phyloP scores from a whole-genome alignment of 1,284 basidiomycete species.

The Gymnopus androsaceus region DNA sequence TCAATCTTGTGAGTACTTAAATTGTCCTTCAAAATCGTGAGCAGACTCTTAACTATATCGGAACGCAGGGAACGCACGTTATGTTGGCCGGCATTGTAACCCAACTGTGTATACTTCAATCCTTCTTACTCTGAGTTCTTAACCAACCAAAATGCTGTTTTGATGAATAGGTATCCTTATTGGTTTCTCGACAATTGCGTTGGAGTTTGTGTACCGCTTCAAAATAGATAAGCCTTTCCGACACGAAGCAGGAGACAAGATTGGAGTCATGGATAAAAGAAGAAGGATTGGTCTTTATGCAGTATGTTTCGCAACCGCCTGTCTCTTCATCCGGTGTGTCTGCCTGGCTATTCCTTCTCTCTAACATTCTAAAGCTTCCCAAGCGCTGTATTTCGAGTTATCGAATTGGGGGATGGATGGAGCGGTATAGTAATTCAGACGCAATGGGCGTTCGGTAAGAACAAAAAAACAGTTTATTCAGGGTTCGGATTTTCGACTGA shows the following conservation, averaged over 20 bases:
- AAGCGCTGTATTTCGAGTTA: constrained; percentile 11
- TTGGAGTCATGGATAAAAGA: not conserved
- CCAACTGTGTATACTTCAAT: constrained; percentile 16
- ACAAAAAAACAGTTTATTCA: not conserved
- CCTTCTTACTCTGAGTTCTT: not conserved
- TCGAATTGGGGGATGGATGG: constrained; percentile 15
- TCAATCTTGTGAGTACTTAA: constrained; percentile 13
- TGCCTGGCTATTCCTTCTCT: not conserved
- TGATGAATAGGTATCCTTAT: not conserved
- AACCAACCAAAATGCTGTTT: not conserved
- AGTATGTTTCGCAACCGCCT: constrained; percentile 4
- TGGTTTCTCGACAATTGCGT: not conserved
- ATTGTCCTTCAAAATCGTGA: not conserved
- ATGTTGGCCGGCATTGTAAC: constrained; percentile 40
- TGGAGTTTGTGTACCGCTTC: constrained; percentile 7
- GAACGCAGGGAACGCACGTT: constrained; percentile 32
- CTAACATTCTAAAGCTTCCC: not conserved
- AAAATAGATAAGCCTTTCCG: not conserved
- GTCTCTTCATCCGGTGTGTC: constrained; percentile 11
- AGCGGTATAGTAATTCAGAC: constrained; percentile 7
- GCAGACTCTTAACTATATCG: not conserved
- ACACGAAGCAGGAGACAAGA: not conserved
- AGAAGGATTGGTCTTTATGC: constrained; percentile 5
- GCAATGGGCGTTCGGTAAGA: constrained; percentile 15
- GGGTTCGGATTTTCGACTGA: not conserved